Conservation (phyloP, 805 yeast genomes). For the Ogataea angusta region DNA sequence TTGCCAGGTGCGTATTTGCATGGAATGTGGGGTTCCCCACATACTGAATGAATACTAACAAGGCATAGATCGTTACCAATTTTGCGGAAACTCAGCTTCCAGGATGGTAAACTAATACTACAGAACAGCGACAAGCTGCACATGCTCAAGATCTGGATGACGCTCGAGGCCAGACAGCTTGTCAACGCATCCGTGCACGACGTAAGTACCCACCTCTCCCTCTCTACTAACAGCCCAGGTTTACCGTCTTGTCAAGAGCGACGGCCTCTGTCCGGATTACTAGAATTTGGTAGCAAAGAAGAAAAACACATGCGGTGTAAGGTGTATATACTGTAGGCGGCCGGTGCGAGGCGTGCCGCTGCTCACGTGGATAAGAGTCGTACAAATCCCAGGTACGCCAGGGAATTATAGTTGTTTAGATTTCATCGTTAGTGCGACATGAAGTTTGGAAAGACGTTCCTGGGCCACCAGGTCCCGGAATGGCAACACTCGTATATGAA, state of each 20-base stretch:
- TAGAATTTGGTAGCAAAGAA: slow-evolving; percentile 18
- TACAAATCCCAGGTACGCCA: not conserved
- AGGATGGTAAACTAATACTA: slow-evolving; percentile 60
- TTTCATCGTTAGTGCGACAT: slow-evolving; percentile 32
- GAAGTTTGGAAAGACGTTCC: slow-evolving; percentile 81
- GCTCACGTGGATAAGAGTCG: slow-evolving; percentile 6
- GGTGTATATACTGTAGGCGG: not conserved
- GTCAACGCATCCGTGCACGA: slow-evolving; percentile 81
- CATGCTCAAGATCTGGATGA: slow-evolving; percentile 89
- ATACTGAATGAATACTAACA: slow-evolving; percentile 24
- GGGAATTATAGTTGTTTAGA: not conserved
- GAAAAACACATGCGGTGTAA: not conserved
- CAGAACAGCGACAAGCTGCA: slow-evolving; percentile 59
- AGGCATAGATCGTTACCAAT: slow-evolving; percentile 71
- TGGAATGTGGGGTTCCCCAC: slow-evolving; percentile 38
- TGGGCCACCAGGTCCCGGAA: slow-evolving; percentile 89
- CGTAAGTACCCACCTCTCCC: slow-evolving; percentile 40
- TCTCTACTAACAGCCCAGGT: slow-evolving; percentile 33
- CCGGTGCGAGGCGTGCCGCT: slow-evolving; percentile 5
- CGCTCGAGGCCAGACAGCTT: slow-evolving; percentile 83
- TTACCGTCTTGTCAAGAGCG: slow-evolving; percentile 56
- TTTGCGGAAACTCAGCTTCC: slow-evolving; percentile 72
- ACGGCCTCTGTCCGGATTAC: slow-evolving; percentile 63
- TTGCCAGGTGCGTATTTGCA: slow-evolving; percentile 86
- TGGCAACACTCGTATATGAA: slow-evolving; percentile 84